Conservation (phyloP, 805 yeast species). For the Candida arabinofermentans region DNA sequence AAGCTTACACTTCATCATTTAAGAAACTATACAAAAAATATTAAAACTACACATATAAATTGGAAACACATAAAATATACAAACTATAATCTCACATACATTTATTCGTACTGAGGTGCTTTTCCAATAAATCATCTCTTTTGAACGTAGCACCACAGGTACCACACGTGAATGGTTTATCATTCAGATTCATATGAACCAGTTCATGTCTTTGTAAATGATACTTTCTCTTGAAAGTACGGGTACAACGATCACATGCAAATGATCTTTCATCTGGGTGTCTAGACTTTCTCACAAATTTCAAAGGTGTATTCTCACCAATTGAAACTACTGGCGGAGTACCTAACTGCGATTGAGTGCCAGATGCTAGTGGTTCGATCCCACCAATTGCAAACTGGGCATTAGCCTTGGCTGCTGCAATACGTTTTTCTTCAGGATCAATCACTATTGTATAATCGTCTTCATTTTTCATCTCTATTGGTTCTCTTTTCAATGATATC, state of each 20-base stretch:
- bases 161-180: conserved; percentile 16
- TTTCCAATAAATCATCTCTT: conserved; percentile 17
- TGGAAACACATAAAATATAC: background rate
- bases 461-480: background rate
- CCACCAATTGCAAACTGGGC: background rate
- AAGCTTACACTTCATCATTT: too few species aligned
- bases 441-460: background rate
- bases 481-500: background rate
- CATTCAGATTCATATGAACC: conserved; percentile 14
- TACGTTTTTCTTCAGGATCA: background rate
- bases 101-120: conserved; percentile 13
- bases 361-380: background rate
- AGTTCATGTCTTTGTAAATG: conserved; percentile 19
- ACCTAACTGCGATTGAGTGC: background rate
- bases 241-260: conserved; percentile 13
- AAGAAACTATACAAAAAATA: too few species aligned
- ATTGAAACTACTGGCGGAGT: too few species aligned
- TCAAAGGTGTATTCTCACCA: too few species aligned
- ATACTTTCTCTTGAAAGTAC: conserved; percentile 18
- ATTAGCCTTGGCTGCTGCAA: background rate
- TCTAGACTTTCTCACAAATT: background rate
- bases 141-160: conserved; percentile 15
- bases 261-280: conserved; percentile 2
- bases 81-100: conserved; percentile 3
- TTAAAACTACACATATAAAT: too few species aligned